These are phyloP conservation scores for Durio zibethinus DNA, from an alignment of 345 rosid genomes.

Conservation along the genomic window DNA sequence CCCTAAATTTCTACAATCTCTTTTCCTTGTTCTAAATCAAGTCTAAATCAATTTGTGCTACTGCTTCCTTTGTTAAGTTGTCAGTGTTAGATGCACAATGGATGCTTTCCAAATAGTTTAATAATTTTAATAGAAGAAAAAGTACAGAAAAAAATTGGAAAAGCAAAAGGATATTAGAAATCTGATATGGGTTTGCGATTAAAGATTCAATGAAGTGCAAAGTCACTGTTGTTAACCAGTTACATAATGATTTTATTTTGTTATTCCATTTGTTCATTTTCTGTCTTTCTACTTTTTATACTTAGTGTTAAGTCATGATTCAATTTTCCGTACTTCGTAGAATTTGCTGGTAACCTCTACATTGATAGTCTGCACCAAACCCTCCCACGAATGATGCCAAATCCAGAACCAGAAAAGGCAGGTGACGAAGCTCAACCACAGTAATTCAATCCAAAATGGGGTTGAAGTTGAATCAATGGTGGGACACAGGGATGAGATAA, in stretches of 20 bases:
- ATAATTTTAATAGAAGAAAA: not conserved
- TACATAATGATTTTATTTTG: not conserved
- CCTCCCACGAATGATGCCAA: conserved; percentile 38
- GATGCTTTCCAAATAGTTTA: not conserved
- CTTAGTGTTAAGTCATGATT: not conserved
- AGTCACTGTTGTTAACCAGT: not conserved
- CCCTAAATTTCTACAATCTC: not conserved
- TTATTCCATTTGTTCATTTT: not conserved
- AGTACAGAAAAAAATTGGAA: not conserved
- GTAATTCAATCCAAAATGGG: conserved; percentile 49
- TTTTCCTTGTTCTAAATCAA: not conserved
- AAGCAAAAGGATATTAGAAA: not conserved
- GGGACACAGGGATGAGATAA: conserved; percentile 63
- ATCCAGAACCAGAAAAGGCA: conserved; percentile 28
- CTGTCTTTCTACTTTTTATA: not conserved
- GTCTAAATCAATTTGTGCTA: not conserved
- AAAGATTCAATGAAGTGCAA: not conserved
- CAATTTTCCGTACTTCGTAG: conserved; percentile 28
- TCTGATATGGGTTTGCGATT: not conserved
- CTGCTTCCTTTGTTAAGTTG: not conserved
- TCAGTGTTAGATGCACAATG: not conserved
- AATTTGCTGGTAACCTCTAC: conserved; percentile 79
- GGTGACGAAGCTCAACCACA: conserved; percentile 28
- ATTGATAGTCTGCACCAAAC: conserved; percentile 44
- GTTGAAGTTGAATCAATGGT: conserved; percentile 55